Conservation (phyloP, 192 early-diverging fungal species). For the Neocallimastix lanati region DNA sequence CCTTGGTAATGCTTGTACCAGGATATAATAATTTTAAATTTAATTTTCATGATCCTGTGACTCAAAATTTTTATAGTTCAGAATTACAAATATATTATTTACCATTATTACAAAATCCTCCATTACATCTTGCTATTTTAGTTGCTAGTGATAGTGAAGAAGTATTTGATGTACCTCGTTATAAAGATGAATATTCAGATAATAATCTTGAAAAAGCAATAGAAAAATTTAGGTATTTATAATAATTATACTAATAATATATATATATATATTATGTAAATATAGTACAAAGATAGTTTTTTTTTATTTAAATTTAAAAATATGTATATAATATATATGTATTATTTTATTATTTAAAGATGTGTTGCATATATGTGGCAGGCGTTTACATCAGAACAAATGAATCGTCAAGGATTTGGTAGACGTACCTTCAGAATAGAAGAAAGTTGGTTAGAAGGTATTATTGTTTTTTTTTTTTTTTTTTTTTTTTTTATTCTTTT, state of each 20-base stretch:
- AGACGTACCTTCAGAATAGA: slow-evolving; percentile 50
- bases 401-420: slow-evolving; percentile 47
- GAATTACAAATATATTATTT: background rate
- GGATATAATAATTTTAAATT: background rate
- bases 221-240: slow-evolving; percentile 28
- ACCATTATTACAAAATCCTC: slow-evolving; percentile 15
- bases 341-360: too few species aligned
- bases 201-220: slow-evolving; percentile 26
- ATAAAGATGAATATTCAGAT: slow-evolving; percentile 15
- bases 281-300: too few species aligned
- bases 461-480: too few species aligned
- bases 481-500: too few species aligned
- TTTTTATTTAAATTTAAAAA: too few species aligned
- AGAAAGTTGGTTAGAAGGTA: slow-evolving; percentile 16
- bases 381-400: slow-evolving; percentile 49
- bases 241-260: too few species aligned
- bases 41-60: background rate
- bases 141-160: slow-evolving; percentile 32
- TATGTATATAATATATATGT: too few species aligned
- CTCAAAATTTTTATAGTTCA: background rate
- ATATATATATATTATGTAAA: too few species aligned
- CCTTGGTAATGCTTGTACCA: background rate
- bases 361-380: slow-evolving; percentile 48
- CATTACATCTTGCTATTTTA: slow-evolving; percentile 33
- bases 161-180: slow-evolving; percentile 36